Evolutionary conservation across 129 eudicot genomes (phyloP).

Genomic region (Saposhnikovia divaricata): DNA sequence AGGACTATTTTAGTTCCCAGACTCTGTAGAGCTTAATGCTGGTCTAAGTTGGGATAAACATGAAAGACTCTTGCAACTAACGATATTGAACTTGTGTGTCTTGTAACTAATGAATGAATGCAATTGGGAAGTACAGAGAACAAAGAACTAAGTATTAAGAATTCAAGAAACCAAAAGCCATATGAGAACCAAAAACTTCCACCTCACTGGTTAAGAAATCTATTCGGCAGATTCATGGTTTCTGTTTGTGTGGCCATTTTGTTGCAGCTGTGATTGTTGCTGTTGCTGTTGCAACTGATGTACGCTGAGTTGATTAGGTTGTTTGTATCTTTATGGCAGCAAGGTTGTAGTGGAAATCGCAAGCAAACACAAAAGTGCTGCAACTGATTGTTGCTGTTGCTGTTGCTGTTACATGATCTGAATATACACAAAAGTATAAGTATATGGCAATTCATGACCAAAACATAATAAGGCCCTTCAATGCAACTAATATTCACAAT

Average conservation of each 20-base stretch:
- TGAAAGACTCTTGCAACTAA: too few species aligned
- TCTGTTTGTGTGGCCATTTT: constrained; percentile 23
- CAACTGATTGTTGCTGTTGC: too few species aligned
- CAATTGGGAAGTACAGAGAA: too few species aligned
- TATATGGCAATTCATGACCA: neutral
- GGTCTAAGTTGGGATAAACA: too few species aligned
- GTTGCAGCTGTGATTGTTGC: constrained; percentile 29
- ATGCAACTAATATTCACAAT: neutral
- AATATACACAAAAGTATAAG: neutral
- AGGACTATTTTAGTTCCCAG: too few species aligned
- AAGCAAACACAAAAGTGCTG: too few species aligned
- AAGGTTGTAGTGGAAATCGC: too few species aligned
- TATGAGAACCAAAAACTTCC: neutral
- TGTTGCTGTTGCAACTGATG: constrained; percentile 52
- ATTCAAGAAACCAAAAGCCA: neutral
- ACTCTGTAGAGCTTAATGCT: too few species aligned
- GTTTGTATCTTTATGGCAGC: too few species aligned
- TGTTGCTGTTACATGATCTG: neutral
- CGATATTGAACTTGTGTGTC: too few species aligned
- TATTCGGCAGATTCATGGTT: constrained; percentile 41
- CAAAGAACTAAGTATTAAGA: neutral
- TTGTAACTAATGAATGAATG: too few species aligned
- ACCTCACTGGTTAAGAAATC: neutral
- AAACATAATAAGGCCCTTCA: neutral
- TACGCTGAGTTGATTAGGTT: constrained; percentile 26